Evolutionary conservation across 2,329 filamentous ascomycete species (phyloP).

Genomic region (Dothiorella sarmentorum): DNA sequence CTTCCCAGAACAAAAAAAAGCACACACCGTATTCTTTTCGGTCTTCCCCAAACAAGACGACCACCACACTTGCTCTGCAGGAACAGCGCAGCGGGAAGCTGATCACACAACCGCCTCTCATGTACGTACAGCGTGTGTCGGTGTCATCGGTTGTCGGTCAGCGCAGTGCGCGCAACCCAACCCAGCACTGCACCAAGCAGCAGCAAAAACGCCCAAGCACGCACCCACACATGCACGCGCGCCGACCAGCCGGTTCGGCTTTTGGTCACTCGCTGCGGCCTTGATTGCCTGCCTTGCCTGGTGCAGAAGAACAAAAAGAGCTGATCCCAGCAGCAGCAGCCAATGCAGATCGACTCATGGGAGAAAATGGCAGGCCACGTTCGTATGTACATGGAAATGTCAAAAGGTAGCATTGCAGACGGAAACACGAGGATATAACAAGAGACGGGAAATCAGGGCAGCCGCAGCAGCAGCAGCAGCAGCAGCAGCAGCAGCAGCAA

Average conservation of each 20-base stretch:
- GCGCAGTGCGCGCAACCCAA: too few species aligned
- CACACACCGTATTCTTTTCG: background rate
- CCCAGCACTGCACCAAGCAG: too few species aligned
- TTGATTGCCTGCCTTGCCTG: background rate
- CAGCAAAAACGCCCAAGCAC: too few species aligned
- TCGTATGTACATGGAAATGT: too few species aligned
- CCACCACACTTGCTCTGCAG: background rate
- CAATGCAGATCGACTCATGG: background rate
- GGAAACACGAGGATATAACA: slow-evolving; percentile 10
- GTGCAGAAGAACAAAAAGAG: background rate
- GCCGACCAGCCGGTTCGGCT: background rate
- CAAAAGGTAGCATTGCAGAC: slow-evolving; percentile 9
- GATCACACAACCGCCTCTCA: background rate
- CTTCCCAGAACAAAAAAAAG: background rate
- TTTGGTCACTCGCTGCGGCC: too few species aligned
- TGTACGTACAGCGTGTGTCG: background rate
- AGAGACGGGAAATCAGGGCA: too few species aligned
- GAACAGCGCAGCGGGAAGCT: background rate
- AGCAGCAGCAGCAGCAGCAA: background rate
- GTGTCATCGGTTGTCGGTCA: background rate
- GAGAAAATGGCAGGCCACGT: too few species aligned
- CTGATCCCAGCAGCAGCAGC: background rate
- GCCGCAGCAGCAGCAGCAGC: too few species aligned
- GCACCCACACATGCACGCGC: too few species aligned
- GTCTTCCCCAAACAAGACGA: background rate